Evolutionary conservation across 2,329 filamentous ascomycete genomes (phyloP), one percentile per base, ranked within the genome.

Genomic region (Fusarium kyushuense): DNA sequence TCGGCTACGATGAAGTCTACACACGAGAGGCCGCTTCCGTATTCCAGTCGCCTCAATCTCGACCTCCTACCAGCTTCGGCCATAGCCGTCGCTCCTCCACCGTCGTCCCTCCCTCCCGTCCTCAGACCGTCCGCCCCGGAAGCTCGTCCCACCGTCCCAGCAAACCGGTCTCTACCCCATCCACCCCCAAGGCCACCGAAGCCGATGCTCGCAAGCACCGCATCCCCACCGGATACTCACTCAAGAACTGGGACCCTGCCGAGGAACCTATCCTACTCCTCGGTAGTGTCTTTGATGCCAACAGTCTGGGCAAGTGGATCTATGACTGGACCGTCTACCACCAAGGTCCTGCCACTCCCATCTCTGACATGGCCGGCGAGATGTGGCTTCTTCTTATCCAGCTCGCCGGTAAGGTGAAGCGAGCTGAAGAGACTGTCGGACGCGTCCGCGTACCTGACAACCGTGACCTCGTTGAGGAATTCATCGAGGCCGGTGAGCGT

Each of bases 321-420:
- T 99, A 97, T 81, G 96, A 98, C 85, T 99, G 96, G 96, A 97
- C 96, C 19, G 93, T 97, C 68, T 97, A 93, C 83, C 90, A 91
- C 78, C 90, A 96, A 72, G 93, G 93, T 36, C 88, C 93, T 16
- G 87, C 88, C 40, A 93, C 92, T 13, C 92, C 94, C 51, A 92
- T 97, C 76, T 89, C 94, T 54, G 94, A 97, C 70, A 90, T 97
- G 80, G 94, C 96, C 4, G 96, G 95, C 72, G 94, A 98, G 75
- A 86, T 99, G 55, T 99, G 96, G 96, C 87, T 98, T 25, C 86
- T 97, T 48, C 87, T 98, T 61, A 98, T 98, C 79, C 92, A 97
- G 80, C 86, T 98, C 45, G 92, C 94, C 16, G 94, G 93, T 77
- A 97, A 98, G 83, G 88, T 97, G 79, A 97, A 97, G 86, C 89